Conservation (phyloP, 1,284 basidiomycete species). For the Hemileia vastatrix region DNA sequence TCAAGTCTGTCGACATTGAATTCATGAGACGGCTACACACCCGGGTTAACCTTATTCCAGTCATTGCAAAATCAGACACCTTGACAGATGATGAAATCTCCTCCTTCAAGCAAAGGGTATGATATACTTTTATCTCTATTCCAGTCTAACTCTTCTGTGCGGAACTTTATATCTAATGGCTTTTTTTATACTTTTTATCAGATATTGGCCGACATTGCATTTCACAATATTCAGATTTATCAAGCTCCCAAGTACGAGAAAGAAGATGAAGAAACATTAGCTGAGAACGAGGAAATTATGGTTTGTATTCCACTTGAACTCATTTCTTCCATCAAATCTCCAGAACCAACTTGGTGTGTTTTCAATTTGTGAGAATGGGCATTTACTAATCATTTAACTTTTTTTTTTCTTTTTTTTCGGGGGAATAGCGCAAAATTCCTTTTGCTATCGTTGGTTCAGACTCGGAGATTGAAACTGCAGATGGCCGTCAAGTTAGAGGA, state of each 20-base stretch:
- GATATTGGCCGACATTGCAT: constrained; percentile 80
- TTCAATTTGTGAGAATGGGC: too few species aligned
- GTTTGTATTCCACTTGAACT: constrained; percentile 39
- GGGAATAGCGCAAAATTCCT: constrained; percentile 71
- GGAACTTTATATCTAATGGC: not conserved
- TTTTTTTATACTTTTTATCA: constrained; percentile 43
- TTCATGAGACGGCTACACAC: constrained; percentile 93
- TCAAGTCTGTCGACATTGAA: constrained; percentile 93
- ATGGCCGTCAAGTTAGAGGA: constrained; percentile 80
- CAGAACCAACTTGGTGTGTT: too few species aligned
- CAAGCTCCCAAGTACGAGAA: constrained; percentile 89
- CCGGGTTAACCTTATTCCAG: constrained; percentile 91
- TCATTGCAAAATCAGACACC: constrained; percentile 94
- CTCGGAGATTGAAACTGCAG: constrained; percentile 63
- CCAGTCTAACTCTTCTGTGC: not conserved
- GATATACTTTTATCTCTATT: constrained; percentile 30
- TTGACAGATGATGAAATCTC: constrained; percentile 87
- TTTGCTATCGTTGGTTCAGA: constrained; percentile 94
- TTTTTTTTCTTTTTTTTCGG: constrained; percentile 2
- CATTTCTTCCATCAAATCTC: not conserved
- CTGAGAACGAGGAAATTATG: constrained; percentile 89
- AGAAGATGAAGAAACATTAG: constrained; percentile 91
- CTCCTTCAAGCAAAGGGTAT: constrained; percentile 79
- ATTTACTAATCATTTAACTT: not conserved
- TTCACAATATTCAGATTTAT: constrained; percentile 93